phyloP scores from a whole-genome alignment of 441 rosid species.

The Erodium trifolium region DNA sequence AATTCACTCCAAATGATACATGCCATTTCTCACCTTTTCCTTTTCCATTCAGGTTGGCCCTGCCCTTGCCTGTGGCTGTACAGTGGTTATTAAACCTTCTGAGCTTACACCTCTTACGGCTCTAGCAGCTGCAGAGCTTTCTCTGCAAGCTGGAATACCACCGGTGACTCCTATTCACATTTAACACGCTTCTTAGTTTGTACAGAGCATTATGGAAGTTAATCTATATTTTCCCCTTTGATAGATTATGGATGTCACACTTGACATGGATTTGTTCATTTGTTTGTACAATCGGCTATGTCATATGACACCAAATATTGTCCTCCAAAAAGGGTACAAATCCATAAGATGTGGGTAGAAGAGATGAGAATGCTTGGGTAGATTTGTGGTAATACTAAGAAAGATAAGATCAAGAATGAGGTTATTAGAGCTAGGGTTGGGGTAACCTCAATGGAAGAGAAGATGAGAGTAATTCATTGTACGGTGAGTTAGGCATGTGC shows the following conservation, averaged over 20 bases:
- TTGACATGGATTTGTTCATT: neutral
- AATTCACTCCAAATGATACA: slow-evolving; percentile 17
- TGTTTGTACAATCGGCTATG: neutral
- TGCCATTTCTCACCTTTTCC: slow-evolving; percentile 13
- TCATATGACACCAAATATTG: neutral
- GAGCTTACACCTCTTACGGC: slow-evolving; percentile 95
- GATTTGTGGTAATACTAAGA: neutral
- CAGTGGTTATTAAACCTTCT: slow-evolving; percentile 91
- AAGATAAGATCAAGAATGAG: neutral
- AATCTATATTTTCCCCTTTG: neutral
- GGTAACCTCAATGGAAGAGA: neutral
- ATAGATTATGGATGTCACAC: neutral
- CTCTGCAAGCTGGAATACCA: slow-evolving; percentile 97
- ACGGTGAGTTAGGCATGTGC: neutral
- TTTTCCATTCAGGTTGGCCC: slow-evolving; percentile 71
- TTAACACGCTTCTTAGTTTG: neutral
- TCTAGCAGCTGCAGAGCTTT: slow-evolving; percentile 87
- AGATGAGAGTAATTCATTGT: neutral
- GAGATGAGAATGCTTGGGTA: neutral
- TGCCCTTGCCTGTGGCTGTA: slow-evolving; percentile 98
- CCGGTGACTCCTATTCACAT: slow-evolving; percentile 48
- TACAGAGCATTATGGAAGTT: slow-evolving; percentile 2
- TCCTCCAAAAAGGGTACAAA: neutral
- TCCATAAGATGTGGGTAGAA: neutral
- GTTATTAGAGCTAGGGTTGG: neutral